Evolutionary conservation across 176 grass and related monocot species (phyloP), one percentile per base, ranked within the genome.

Genomic region (Phyllostachys edulis): DNA sequence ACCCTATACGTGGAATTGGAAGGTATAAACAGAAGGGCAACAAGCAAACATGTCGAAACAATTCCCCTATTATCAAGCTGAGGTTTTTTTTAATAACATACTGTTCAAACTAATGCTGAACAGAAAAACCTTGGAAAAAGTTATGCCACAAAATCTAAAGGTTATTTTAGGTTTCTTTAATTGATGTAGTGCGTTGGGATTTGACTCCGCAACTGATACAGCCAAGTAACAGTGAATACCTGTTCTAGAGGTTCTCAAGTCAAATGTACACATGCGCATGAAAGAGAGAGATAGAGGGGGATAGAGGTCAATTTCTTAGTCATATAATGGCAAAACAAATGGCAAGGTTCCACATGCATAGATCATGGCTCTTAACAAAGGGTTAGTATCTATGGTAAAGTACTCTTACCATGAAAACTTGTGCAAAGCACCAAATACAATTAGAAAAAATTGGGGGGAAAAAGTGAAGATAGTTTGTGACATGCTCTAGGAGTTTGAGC

Each of bases 11-110:
- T 23, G 7, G 63, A 77, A 59, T n/a, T 26, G 56, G 11, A 86
- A 64, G 5, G 73, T 73, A 71, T 6, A 86, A 39, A 64, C 32
- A 77, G 27, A 72, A 90, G 40, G 39, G 20, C 7, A 79, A 23
- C 20, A 41, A 20, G 49, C 6, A 59, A 71, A 64, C 5, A 27
- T 41, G 9, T 47, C 17, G 51, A 72, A 50, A 67, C 7, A 79
- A 18, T 7, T 9, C 27, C 20, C 26, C 2, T 47, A 37, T 37
- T 46, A 72, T 78, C 57, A 47, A 66, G 10, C 5, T 29, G 9
- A 16, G 0, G 0, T 4, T 63, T 80, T 80, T 60, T 2, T 34
- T 14, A 0, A 76, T 52, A 4, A n/a, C 23, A 18, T n/a, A 1
- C 6, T 18, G 15, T 67, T 67, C 42, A 9, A 47, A 57, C 1